Percentiles rank a stretch among this genome's conserved stretches.
Conservation (phyloP, 306 rosid genomes). For the Amphicarpaea edgeworthii region DNA sequence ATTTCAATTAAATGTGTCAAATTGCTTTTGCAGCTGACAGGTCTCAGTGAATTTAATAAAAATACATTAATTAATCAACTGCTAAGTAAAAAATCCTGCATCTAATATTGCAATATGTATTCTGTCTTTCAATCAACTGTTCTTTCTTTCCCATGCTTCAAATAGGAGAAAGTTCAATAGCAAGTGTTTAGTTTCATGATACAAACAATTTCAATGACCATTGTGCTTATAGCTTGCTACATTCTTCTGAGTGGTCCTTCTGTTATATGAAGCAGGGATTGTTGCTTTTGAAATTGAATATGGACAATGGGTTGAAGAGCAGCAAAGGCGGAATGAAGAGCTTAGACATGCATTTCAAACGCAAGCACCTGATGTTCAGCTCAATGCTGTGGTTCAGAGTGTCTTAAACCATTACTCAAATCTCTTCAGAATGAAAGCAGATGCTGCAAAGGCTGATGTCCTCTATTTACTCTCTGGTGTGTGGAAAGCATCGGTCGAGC, state of each 20-base stretch:
- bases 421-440: conserved; percentile 78
- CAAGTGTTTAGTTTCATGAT: conserved; percentile 1
- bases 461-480: conserved; percentile 83
- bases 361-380: conserved; percentile 64
- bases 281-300: conserved; percentile 83
- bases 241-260: conserved; percentile 26
- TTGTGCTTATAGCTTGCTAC: conserved; percentile 25
- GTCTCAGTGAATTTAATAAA: conserved; percentile 17
- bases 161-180: conserved; percentile 7
- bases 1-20: conserved; percentile 3
- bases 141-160: neutral
- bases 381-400: conserved; percentile 65
- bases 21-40: neutral
- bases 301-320: conserved; percentile 87
- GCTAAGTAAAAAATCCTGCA: neutral
- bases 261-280: conserved; percentile 60
- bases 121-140: neutral
- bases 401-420: conserved; percentile 71
- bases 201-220: neutral
- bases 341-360: conserved; percentile 81
- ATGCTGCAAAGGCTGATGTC: conserved; percentile 81
- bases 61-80: neutral
- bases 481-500: conserved; percentile 87
- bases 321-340: conserved; percentile 62
- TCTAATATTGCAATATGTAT: conserved; percentile 16